Conservation (phyloP, 208 protist species). For the Leishmania amazonensis region DNA sequence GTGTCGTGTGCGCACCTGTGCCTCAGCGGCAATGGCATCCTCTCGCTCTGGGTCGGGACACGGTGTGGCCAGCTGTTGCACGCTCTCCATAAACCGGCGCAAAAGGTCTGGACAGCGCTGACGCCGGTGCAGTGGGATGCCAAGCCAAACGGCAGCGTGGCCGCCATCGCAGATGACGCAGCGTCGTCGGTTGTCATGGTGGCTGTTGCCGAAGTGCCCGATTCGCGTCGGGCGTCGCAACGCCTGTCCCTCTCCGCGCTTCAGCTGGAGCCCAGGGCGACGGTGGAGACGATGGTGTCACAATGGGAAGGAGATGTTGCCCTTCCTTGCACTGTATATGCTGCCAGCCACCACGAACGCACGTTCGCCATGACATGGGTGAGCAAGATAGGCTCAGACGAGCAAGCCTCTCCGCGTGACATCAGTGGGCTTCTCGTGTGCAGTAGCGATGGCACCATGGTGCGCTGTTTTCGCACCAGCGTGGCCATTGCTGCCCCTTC, state of each 20-base stretch:
- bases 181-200: background rate
- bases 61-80: slow-evolving; percentile 12
- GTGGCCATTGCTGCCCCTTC: background rate
- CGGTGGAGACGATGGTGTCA: background rate
- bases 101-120: slow-evolving; percentile 12
- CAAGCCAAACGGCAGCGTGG: slow-evolving; percentile 12
- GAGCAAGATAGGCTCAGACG: no score
- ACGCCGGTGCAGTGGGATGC: slow-evolving; percentile 15
- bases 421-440: slow-evolving; percentile 9
- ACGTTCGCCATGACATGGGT: background rate
- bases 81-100: background rate
- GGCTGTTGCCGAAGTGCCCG: background rate
- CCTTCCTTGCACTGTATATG: background rate
- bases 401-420: background rate
- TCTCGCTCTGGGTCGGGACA: slow-evolving; percentile 20
- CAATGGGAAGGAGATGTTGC: background rate
- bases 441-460: slow-evolving; percentile 15
- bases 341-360: background rate
- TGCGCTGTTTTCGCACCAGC: slow-evolving; percentile 4
- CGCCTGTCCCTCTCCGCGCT: slow-evolving; percentile 4
- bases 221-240: background rate
- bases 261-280: slow-evolving; percentile 1
- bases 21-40: background rate
- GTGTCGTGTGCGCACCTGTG: slow-evolving; percentile 28
- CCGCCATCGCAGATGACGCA: slow-evolving; percentile 15